These are phyloP conservation scores for Pontederia paniculata DNA, from an alignment of 176 grass and related monocot species.

Conservation along the genomic window DNA sequence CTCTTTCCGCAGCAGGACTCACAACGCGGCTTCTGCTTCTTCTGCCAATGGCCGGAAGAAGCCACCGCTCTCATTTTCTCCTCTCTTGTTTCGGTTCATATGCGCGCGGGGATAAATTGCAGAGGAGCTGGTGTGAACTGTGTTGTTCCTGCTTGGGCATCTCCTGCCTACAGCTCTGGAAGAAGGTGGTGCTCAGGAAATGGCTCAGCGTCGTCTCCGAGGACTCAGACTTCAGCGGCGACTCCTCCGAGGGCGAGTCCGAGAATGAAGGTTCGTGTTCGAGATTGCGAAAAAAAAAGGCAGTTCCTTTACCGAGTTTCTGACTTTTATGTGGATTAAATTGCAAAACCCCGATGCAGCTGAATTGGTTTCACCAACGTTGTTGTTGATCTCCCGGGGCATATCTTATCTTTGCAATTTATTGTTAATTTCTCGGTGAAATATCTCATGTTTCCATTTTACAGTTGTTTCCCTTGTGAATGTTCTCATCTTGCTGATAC, in stretches of 20 bases:
- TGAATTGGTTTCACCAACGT: no score
- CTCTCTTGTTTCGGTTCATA: background rate
- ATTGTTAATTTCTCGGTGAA: no score
- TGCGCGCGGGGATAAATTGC: background rate
- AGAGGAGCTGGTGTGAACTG: slow-evolving; percentile 26
- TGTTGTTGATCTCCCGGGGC: no score
- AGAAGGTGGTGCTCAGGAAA: slow-evolving; percentile 65
- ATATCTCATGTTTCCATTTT: background rate
- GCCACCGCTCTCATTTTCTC: background rate
- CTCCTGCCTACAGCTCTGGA: slow-evolving; percentile 57
- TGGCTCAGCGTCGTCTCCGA: slow-evolving; percentile 78
- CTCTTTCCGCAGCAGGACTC: background rate
- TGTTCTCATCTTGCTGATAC: background rate
- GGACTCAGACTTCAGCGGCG: slow-evolving; percentile 67
- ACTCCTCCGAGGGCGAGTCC: slow-evolving; percentile 53
- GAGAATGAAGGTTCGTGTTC: slow-evolving; percentile 60
- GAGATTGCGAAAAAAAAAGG: background rate
- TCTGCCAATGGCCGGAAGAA: no score
- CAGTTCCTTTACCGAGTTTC: background rate
- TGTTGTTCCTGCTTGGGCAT: slow-evolving; percentile 29
- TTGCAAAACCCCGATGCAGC: no score
- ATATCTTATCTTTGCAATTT: no score
- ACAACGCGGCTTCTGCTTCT: no score
- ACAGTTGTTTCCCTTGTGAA: background rate
- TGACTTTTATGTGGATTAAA: background rate